Conservation (phyloP, 2,329 filamentous ascomycete species). For the Tolypocladium guangdongense region DNA sequence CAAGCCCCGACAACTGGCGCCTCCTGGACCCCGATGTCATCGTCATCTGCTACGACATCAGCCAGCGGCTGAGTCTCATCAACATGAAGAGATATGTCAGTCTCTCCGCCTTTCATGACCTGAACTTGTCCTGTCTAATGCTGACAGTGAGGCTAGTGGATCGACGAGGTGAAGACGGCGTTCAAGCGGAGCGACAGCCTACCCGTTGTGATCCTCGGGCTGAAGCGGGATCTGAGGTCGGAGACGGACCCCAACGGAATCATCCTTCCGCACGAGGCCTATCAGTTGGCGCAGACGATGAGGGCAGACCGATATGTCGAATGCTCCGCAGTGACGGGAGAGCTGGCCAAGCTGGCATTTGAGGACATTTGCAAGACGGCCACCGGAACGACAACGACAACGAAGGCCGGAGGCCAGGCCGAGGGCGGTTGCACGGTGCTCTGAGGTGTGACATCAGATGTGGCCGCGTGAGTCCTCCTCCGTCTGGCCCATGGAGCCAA, state of each 20-base stretch:
- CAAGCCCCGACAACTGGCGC: slow-evolving; percentile 46
- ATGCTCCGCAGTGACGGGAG: slow-evolving; percentile 50
- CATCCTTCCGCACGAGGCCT: slow-evolving; percentile 51
- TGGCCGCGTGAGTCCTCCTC: not conserved
- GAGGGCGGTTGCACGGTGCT: slow-evolving; percentile 42
- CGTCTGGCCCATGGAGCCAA: not conserved
- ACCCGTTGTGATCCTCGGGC: slow-evolving; percentile 45
- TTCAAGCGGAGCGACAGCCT: slow-evolving; percentile 37
- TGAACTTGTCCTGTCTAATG: slow-evolving; percentile 2
- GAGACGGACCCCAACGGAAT: slow-evolving; percentile 48
- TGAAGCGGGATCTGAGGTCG: slow-evolving; percentile 50
- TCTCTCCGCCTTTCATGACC: slow-evolving; percentile 5
- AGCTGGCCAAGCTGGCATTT: slow-evolving; percentile 45
- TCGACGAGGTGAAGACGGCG: slow-evolving; percentile 37
- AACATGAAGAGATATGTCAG: slow-evolving; percentile 46
- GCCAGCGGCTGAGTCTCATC: slow-evolving; percentile 44
- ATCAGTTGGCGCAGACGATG: slow-evolving; percentile 44
- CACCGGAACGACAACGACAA: slow-evolving; percentile 32
- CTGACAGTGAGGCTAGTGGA: slow-evolving; percentile 35
- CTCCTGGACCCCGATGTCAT: slow-evolving; percentile 47
- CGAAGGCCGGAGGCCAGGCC: slow-evolving; percentile 38
- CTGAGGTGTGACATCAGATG: slow-evolving; percentile 19
- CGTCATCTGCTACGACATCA: slow-evolving; percentile 52
- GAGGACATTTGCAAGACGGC: slow-evolving; percentile 51
- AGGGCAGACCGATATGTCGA: slow-evolving; percentile 53